Base-by-base conservation (phyloP, 306 rosid species). In the Inga laurina region DNA sequence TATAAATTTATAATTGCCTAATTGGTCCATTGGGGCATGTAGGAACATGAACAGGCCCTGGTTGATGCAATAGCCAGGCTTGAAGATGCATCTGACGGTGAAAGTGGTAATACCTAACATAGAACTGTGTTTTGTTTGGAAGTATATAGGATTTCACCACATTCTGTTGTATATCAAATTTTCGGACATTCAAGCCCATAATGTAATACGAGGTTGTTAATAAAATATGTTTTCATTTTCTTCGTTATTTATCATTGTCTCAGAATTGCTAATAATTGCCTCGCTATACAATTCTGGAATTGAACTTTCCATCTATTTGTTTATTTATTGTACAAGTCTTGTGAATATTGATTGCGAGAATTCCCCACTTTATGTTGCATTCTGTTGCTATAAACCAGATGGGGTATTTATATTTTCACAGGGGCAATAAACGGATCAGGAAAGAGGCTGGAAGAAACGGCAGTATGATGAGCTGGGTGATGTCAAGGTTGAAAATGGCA, bases 41-140 rank as follows among this genome's bases (percentile, higher is more conserved):
- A 94, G 98, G 97, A 94, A 48, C 97, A 94, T 65, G 98, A 92
- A 77, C 96, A 91, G 81, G 91, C 98, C 41, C 89, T 94, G 80
- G 86, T 91, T 30, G 85, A 94, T 79, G 97, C 98, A 41, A 94
- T 94, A 70, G 89, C 97, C 71, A 94, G 88, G 87, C 94, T 94
- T 7, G 96, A 88, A 84, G 94, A 91, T 84, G 95, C 90, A 69
- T 94, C 97, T 41, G 98, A 94, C 35, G 97, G 90, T 88, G 98
- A 92, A 84, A 94, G 97, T 85, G 97, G 97, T 94, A 94, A 94
- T 94, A 86, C 89, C 89, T 84, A 81, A 75, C 85, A 81, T 81
- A 79, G 86, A 75, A 78, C 65, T 24, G 41, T 79, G 67, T 80
- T 45, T 82, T n/a, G 65, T 74, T 73, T 81, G 57, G 72, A 84